Evolutionary conservation across 768 basidiomycete species (phyloP), one percentile per base, ranked within the genome.

Genomic region (Hygrophorus pudorinus): DNA sequence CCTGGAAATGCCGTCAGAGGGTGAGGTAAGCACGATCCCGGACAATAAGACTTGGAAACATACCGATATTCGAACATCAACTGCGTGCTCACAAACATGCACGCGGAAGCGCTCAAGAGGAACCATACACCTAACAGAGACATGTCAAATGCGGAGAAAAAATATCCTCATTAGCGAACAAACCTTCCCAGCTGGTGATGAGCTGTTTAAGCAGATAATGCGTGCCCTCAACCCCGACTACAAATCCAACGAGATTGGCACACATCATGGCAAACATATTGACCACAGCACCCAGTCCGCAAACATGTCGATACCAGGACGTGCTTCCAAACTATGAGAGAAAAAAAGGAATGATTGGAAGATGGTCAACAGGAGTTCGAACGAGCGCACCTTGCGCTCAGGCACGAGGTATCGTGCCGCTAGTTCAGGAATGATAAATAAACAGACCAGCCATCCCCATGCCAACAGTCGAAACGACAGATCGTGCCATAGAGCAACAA

Each of bases 401-500:
- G 88, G 79, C 2, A 97, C 56, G 1, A 84, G 14, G 49, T 65
- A 72, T 8, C 68, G 62, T 1, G 79, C 86, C 0, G 73, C 46
- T 8, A 96, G 54, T 62, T 98, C 94, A 0, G 93, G 94, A 5
- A 91, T 48, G 48, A 99, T 81, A 61, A 99, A 96, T 38, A 94
- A 48, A 55, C 80, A 86, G 47, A 94, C 73, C 8, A 96, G 80
- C 96, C 96, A 98, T 2, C 96, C 94, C 93, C 93, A 99, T 1
- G 89, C 81, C 1, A 99, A 70, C 4, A 98, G 72, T 18, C 72
- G 72, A 60, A 94, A 81, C 0, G 86, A 85, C 1, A 97, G 70
- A 57, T 97, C 96, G 53, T 99, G 96, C 94, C 94, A 99, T 14
- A 99, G 65, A 0, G 96, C 94, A 17, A 97, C 93, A 55, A 99